Evolutionary conservation across 352 stramenopile species (phyloP).

Genomic region (Blastocystis sp.): DNA sequence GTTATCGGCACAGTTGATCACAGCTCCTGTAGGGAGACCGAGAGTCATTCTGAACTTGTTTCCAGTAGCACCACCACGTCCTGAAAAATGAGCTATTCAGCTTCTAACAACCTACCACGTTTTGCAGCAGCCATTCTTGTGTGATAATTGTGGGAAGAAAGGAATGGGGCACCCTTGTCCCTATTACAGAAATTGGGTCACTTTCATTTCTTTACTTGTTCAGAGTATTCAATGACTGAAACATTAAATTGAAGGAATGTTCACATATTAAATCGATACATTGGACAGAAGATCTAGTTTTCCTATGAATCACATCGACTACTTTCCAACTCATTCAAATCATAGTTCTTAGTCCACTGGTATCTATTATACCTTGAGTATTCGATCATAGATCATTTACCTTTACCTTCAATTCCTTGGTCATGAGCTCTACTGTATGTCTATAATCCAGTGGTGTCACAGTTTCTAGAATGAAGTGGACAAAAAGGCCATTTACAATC

Average conservation of each 20-base stretch:
- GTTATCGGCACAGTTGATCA: slow-evolving; percentile 99
- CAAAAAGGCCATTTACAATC: slow-evolving; percentile 53
- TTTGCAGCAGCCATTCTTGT: slow-evolving; percentile 64
- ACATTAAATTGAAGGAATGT: background rate
- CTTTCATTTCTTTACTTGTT: background rate
- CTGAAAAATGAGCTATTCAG: slow-evolving; percentile 68
- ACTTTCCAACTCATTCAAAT: background rate
- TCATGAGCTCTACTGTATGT: background rate
- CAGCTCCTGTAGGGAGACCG: slow-evolving; percentile 93
- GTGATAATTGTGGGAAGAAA: slow-evolving; percentile 53
- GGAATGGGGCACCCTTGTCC: background rate
- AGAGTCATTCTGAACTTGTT: slow-evolving; percentile 99
- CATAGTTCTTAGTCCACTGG: background rate
- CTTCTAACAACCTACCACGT: slow-evolving; percentile 56
- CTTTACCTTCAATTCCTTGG: background rate
- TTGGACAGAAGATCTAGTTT: background rate
- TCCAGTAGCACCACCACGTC: slow-evolving; percentile 90
- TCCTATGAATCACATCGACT: background rate
- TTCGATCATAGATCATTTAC: background rate
- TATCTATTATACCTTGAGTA: background rate
- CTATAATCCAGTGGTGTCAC: background rate
- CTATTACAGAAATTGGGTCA: slow-evolving; percentile 13
- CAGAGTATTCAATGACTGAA: too few relatives aligned
- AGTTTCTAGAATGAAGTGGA: slow-evolving; percentile 39
- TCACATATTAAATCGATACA: background rate